Conservation (phyloP, 441 rosid genomes). For the Populus tomentosa region DNA sequence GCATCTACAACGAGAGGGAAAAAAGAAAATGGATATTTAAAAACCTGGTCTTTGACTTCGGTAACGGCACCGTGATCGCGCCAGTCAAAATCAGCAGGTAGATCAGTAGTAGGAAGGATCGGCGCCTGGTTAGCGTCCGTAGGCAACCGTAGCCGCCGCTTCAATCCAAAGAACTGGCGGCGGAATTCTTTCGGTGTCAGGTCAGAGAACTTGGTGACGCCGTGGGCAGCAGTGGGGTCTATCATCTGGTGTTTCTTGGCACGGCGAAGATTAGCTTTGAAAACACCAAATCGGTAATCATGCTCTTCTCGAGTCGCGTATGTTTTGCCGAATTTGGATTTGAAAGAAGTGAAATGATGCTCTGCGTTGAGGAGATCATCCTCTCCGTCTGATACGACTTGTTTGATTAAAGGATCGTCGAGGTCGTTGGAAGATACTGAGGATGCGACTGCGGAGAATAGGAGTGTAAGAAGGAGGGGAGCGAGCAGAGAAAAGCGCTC, state of each 20-base stretch:
- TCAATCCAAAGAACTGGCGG: constrained; percentile 53
- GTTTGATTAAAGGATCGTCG: constrained; percentile 62
- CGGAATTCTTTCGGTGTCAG: constrained; percentile 69
- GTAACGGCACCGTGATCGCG: constrained; percentile 84
- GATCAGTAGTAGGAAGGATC: constrained; percentile 64
- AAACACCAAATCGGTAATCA: constrained; percentile 56
- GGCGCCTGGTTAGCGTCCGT: constrained; percentile 78
- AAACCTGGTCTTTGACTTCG: constrained; percentile 73
- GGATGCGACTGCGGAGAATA: neutral
- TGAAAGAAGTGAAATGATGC: constrained; percentile 69
- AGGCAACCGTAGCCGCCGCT: constrained; percentile 46
- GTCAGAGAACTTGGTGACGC: constrained; percentile 89
- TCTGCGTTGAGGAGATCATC: constrained; percentile 37
- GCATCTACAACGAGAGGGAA: neutral
- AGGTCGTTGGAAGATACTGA: constrained; percentile 13
- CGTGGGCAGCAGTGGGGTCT: constrained; percentile 79
- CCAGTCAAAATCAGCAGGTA: constrained; percentile 85
- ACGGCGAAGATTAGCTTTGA: constrained; percentile 55
- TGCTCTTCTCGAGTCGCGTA: constrained; percentile 75
- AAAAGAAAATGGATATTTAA: neutral
- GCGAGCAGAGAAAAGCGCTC: constrained; percentile 4
- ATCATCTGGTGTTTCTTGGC: constrained; percentile 67
- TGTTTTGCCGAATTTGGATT: constrained; percentile 51
- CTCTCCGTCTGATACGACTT: constrained; percentile 50
- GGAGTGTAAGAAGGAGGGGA: neutral